Evolutionary conservation across 495 filamentous ascomycete species (phyloP).

Genomic region (Lasiosphaeria miniovina): DNA sequence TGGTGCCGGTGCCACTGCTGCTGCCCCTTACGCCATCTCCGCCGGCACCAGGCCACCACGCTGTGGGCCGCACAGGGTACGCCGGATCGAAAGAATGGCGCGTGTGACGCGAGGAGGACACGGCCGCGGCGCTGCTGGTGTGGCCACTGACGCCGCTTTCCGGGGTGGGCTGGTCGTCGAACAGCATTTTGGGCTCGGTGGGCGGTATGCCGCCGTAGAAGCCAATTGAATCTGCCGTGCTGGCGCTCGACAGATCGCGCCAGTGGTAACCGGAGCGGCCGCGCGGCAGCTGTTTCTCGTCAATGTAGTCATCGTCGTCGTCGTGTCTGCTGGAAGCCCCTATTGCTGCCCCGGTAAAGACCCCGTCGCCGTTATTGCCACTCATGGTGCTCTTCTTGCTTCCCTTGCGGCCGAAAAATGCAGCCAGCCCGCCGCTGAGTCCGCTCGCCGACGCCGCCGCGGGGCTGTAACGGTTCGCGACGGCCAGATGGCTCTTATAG

Average conservation of each 20-base stretch:
- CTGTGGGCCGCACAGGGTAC: slow-evolving; percentile 5
- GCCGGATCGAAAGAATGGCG: not conserved
- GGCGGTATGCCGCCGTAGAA: slow-evolving; percentile 28
- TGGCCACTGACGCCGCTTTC: slow-evolving; percentile 9
- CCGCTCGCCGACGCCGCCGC: slow-evolving; percentile 9
- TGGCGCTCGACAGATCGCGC: slow-evolving; percentile 18
- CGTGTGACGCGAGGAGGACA: not conserved
- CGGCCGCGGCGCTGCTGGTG: slow-evolving; percentile 4
- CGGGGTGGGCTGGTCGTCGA: slow-evolving; percentile 30
- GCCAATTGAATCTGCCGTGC: slow-evolving; percentile 29
- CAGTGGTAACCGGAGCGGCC: slow-evolving; percentile 14
- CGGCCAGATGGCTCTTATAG: slow-evolving; percentile 61
- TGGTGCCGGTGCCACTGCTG: slow-evolving; percentile 19
- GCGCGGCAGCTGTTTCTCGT: slow-evolving; percentile 19
- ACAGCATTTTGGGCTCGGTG: slow-evolving; percentile 32
- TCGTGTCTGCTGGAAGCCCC: slow-evolving; percentile 15
- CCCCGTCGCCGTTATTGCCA: slow-evolving; percentile 12
- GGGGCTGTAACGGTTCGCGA: slow-evolving; percentile 44
- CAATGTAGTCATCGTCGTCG: not conserved
- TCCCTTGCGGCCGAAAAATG: slow-evolving; percentile 23
- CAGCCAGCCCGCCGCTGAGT: slow-evolving; percentile 14
- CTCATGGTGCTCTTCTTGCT: slow-evolving; percentile 25
- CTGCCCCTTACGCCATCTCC: slow-evolving; percentile 18
- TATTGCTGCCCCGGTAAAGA: not conserved
- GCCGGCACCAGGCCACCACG: slow-evolving; percentile 12